These are phyloP conservation scores for Colletotrichum magnum DNA, from an alignment of 2,329 filamentous ascomycete species.

Conservation along the genomic window DNA sequence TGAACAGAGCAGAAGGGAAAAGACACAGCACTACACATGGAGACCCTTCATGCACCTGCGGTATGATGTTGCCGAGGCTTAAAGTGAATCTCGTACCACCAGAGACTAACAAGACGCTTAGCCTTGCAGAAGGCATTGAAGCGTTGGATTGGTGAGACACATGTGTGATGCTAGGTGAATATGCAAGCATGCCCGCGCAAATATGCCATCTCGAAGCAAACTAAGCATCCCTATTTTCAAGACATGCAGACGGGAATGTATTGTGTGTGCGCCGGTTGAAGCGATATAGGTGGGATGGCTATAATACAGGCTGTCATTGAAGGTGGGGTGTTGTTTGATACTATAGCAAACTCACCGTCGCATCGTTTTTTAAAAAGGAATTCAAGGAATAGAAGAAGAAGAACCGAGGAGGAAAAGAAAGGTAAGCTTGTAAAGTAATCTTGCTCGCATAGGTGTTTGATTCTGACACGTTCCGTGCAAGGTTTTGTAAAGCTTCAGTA, in stretches of 20 bases:
- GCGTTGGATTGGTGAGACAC: conserved; percentile 12
- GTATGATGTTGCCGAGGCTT: not conserved
- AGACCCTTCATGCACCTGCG: not conserved
- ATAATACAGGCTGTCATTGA: not conserved
- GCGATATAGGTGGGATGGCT: conserved; percentile 7
- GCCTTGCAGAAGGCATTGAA: not conserved
- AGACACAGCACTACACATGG: not conserved
- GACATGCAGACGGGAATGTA: conserved; percentile 17
- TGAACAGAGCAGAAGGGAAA: conserved; percentile 17
- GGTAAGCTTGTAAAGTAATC: not conserved
- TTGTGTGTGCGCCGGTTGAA: not conserved
- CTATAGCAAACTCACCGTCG: too few species aligned
- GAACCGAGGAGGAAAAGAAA: too few species aligned
- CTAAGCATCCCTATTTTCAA: not conserved
- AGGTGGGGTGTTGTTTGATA: too few species aligned
- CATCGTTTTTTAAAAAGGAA: too few species aligned
- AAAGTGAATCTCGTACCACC: not conserved
- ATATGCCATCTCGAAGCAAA: not conserved
- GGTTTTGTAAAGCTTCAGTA: conserved; percentile 10
- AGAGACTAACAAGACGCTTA: not conserved
- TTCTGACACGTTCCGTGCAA: conserved; percentile 30
- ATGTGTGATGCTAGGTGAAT: not conserved
- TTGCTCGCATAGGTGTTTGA: not conserved
- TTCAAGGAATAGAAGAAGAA: too few species aligned
- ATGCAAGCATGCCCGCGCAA: conserved; percentile 3